Evolutionary conservation across 371 early-diverging fungal species (phyloP).

Genomic region (Syncephalis plumigaleata): DNA sequence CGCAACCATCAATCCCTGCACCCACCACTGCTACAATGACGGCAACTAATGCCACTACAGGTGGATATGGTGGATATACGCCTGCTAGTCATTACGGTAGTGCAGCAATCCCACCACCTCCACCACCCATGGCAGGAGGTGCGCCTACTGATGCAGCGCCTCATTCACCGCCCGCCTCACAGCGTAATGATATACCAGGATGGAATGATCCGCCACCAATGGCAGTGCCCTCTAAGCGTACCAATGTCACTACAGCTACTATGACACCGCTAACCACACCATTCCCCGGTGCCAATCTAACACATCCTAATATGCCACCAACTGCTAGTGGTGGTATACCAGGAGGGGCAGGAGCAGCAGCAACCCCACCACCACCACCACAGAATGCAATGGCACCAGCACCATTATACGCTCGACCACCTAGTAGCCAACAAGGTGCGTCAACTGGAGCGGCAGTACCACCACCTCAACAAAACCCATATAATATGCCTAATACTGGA

Average conservation of each 20-base stretch:
- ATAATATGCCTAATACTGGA: too few relatives aligned
- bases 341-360: too few relatives aligned
- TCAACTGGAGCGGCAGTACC: neutral
- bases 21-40: conserved; percentile 6
- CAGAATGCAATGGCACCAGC: conserved; percentile 11
- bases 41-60: conserved; percentile 10
- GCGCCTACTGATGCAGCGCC: too few relatives aligned
- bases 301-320: neutral
- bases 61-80: conserved; percentile 10
- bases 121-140: conserved; percentile 10
- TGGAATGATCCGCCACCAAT: conserved; percentile 38
- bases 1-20: conserved; percentile 1
- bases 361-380: conserved; percentile 11
- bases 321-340: conserved; percentile 7
- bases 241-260: conserved; percentile 4
- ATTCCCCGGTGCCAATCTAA: conserved; percentile 13
- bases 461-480: conserved; percentile 4
- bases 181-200: conserved; percentile 17
- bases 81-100: conserved; percentile 2
- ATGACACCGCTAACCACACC: conserved; percentile 16
- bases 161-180: conserved; percentile 14
- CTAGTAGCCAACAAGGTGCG: conserved; percentile 3
- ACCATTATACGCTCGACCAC: conserved; percentile 15
- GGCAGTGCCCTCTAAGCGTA: conserved; percentile 10
- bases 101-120: conserved; percentile 7